Conservation (phyloP, 352 stramenopile genomes). For the Globisporangium heterothallicum region DNA sequence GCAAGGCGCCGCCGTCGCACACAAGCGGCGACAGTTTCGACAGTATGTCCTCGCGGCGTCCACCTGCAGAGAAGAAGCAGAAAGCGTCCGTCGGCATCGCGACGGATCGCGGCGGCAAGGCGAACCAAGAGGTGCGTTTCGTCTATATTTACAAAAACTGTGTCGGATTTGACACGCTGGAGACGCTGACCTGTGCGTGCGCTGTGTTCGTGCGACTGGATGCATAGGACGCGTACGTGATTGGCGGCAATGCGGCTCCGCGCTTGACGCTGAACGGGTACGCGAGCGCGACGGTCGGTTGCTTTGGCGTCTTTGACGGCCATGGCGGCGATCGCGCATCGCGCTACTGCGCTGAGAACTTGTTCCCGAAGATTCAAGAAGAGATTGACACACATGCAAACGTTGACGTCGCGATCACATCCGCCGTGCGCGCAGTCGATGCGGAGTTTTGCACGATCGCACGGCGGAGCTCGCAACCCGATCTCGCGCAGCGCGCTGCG, state of each 20-base stretch:
- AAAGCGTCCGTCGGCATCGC: conserved; percentile 54
- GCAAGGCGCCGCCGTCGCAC: conserved; percentile 22
- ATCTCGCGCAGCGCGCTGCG: conserved; percentile 19
- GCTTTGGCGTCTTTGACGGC: conserved; percentile 82
- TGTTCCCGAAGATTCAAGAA: conserved; percentile 61
- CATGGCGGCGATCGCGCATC: conserved; percentile 76
- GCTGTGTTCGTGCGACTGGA: background rate
- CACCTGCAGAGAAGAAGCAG: conserved; percentile 30
- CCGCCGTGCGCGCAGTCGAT: conserved; percentile 57
- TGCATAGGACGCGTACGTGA: conserved; percentile 73
- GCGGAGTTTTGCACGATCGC: conserved; percentile 65
- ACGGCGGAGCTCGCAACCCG: conserved; percentile 28
- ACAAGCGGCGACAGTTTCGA: conserved; percentile 13
- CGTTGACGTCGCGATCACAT: conserved; percentile 52
- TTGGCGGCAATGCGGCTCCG: conserved; percentile 50
- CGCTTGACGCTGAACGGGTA: conserved; percentile 81
- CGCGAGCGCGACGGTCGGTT: conserved; percentile 45
- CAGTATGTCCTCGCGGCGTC: conserved; percentile 22
- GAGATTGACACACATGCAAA: conserved; percentile 27
- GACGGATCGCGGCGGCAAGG: conserved; percentile 66
- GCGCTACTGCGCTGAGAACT: conserved; percentile 68
- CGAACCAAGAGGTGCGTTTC: conserved; percentile 58
- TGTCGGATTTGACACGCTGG: background rate
- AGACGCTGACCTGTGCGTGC: background rate
- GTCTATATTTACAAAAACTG: background rate